Evolutionary conservation across 306 rosid genomes (phyloP).

Genomic region (Alnus rubra): DNA sequence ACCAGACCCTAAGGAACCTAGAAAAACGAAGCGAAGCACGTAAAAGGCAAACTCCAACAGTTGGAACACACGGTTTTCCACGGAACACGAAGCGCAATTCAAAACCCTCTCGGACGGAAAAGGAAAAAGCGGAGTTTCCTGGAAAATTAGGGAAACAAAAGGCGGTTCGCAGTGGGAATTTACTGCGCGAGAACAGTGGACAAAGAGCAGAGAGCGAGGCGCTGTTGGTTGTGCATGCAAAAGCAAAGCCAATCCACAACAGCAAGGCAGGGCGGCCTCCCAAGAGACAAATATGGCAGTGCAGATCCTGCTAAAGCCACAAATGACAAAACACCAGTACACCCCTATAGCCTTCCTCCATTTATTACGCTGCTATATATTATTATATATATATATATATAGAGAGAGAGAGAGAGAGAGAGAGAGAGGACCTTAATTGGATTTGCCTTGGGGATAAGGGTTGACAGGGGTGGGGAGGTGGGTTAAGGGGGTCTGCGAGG

Average conservation of each 20-base stretch:
- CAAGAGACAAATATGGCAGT: slow-evolving; percentile 48
- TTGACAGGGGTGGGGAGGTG: too few species aligned
- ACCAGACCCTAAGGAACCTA: not conserved
- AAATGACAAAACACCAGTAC: slow-evolving; percentile 45
- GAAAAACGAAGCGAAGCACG: slow-evolving; percentile 17
- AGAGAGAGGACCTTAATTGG: not conserved
- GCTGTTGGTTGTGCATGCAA: slow-evolving; percentile 7
- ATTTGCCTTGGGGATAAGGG: not conserved
- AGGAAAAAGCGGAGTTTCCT: not conserved
- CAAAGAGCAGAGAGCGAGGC: slow-evolving; percentile 8
- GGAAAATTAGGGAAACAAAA: not conserved
- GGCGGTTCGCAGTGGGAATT: not conserved
- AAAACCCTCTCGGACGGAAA: not conserved
- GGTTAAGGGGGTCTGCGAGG: too few species aligned
- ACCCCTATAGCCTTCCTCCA: slow-evolving; percentile 28
- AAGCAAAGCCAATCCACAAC: not conserved
- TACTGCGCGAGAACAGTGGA: slow-evolving; percentile 8
- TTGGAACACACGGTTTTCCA: not conserved
- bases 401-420: not conserved
- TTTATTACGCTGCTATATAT: slow-evolving; percentile 14
- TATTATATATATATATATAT: not conserved
- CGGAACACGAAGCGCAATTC: not conserved
- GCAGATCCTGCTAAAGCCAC: slow-evolving; percentile 26
- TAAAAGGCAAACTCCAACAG: slow-evolving; percentile 1
- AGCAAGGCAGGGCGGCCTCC: not conserved